Percentiles rank a stretch among this genome's conserved stretches.
Conservation (phyloP, 768 basidiomycete genomes). For the Trichaptum fuscoviolaceum region DNA sequence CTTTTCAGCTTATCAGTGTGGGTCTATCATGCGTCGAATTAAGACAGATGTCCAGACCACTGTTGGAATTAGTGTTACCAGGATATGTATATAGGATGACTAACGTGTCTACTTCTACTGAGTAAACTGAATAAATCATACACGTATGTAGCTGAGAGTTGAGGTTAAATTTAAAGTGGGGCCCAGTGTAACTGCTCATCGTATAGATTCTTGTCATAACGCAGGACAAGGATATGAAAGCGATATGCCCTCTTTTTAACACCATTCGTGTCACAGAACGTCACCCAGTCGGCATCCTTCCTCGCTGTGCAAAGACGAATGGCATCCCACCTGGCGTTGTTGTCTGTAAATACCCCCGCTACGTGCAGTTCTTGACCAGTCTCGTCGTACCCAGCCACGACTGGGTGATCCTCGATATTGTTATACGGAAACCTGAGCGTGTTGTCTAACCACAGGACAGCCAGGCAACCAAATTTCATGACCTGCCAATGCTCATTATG, state of each 20-base stretch:
- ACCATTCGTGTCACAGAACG: not conserved
- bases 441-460: not conserved
- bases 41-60: too few relatives aligned
- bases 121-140: too few relatives aligned
- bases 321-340: not conserved
- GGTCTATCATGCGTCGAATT: too few relatives aligned
- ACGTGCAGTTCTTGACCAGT: not conserved
- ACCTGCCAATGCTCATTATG: not conserved
- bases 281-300: not conserved
- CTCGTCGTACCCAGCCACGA: not conserved
- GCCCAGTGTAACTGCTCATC: not conserved
- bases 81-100: too few relatives aligned
- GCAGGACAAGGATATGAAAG: not conserved
- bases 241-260: not conserved
- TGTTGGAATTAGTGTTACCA: too few relatives aligned
- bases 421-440: not conserved
- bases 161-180: not conserved
- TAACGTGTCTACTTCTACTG: too few relatives aligned
- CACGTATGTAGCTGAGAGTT: too few relatives aligned
- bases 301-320: not conserved
- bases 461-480: not conserved
- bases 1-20: too few relatives aligned
- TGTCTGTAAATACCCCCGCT: not conserved
- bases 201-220: not conserved
- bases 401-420: not conserved